Conservation (phyloP, 2,329 filamentous ascomycete genomes). For the Mycocentrospora acerina region DNA sequence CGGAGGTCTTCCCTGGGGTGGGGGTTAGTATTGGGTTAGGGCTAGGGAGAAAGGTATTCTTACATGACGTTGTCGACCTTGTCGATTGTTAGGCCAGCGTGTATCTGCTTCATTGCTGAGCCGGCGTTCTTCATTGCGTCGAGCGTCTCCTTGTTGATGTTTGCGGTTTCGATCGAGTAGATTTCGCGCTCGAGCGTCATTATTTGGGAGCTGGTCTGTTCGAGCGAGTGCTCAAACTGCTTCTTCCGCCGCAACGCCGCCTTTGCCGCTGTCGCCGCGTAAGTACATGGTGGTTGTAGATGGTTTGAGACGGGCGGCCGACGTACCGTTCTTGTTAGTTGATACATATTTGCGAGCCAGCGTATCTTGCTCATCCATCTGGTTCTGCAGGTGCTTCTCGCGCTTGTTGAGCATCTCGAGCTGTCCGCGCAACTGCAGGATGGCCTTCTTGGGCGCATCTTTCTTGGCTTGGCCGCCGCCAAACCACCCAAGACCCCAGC, state of each 20-base stretch:
- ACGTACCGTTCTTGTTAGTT: slow-evolving; percentile 86
- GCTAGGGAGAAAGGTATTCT: slow-evolving; percentile 40
- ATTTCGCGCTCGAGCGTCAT: slow-evolving; percentile 92
- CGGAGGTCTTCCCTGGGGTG: slow-evolving; percentile 77
- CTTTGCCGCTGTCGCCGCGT: slow-evolving; percentile 70
- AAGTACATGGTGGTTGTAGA: slow-evolving; percentile 3
- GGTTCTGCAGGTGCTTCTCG: slow-evolving; percentile 84
- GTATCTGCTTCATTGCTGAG: slow-evolving; percentile 89
- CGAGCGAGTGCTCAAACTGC: slow-evolving; percentile 84
- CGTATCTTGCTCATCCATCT: slow-evolving; percentile 90
- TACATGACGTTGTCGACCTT: slow-evolving; percentile 96
- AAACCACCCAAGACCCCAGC: slow-evolving; percentile 72
- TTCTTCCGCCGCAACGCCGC: slow-evolving; percentile 92
- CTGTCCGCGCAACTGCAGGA: slow-evolving; percentile 81
- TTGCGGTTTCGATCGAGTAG: slow-evolving; percentile 94
- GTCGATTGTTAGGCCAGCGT: slow-evolving; percentile 85
- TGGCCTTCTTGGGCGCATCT: slow-evolving; percentile 95
- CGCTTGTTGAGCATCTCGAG: slow-evolving; percentile 98
- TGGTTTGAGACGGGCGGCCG: no score
- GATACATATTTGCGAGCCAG: slow-evolving; percentile 86
- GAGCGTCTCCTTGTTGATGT: slow-evolving; percentile 97
- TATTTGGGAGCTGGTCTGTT: slow-evolving; percentile 88
- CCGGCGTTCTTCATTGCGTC: slow-evolving; percentile 91
- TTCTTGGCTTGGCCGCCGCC: slow-evolving; percentile 84
- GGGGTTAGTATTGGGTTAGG: slow-evolving; percentile 4